phyloP scores from a whole-genome alignment of 2,329 filamentous ascomycete species.

The Stagonosporopsis vannaccii region DNA sequence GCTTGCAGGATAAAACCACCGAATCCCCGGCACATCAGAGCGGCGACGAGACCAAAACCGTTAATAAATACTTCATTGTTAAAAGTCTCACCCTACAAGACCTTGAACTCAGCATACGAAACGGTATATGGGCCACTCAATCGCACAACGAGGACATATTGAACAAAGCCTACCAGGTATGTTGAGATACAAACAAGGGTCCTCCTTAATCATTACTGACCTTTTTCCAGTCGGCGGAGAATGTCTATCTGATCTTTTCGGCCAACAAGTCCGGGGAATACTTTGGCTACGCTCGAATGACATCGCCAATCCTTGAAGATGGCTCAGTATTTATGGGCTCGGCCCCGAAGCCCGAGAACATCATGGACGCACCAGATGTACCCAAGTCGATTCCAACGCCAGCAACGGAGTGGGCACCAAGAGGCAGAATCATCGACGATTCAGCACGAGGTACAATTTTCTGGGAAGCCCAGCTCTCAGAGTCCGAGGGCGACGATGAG shows the following conservation, averaged over 20 bases:
- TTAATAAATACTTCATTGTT: conserved; percentile 87
- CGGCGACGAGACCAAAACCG: conserved; percentile 49
- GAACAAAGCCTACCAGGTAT: conserved; percentile 82
- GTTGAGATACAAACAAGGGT: conserved; percentile 22
- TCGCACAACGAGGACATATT: conserved; percentile 87
- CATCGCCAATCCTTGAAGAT: conserved; percentile 81
- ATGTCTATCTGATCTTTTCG: conserved; percentile 92
- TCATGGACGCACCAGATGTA: conserved; percentile 66
- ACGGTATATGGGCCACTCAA: conserved; percentile 92
- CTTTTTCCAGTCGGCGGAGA: conserved; percentile 70
- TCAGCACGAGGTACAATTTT: conserved; percentile 94
- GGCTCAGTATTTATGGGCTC: conserved; percentile 56
- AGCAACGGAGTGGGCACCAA: conserved; percentile 78
- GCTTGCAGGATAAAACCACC: conserved; percentile 14
- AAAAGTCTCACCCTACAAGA: conserved; percentile 94
- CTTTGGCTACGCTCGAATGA: conserved; percentile 93
- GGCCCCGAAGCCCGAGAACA: conserved; percentile 67
- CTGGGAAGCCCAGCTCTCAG: conserved; percentile 81
- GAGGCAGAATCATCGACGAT: conserved; percentile 89
- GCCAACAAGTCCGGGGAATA: conserved; percentile 98
- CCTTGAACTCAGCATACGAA: conserved; percentile 84
- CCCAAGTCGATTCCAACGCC: conserved; percentile 82
- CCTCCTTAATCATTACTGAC: conserved; percentile 22
- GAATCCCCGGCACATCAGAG: conserved; percentile 21
- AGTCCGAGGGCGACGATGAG: conserved; percentile 60